Percentiles rank a stretch among this genome's conserved stretches.
Conservation (phyloP, 2,329 filamentous ascomycete genomes). For the Paraphoma chrysanthemicola region DNA sequence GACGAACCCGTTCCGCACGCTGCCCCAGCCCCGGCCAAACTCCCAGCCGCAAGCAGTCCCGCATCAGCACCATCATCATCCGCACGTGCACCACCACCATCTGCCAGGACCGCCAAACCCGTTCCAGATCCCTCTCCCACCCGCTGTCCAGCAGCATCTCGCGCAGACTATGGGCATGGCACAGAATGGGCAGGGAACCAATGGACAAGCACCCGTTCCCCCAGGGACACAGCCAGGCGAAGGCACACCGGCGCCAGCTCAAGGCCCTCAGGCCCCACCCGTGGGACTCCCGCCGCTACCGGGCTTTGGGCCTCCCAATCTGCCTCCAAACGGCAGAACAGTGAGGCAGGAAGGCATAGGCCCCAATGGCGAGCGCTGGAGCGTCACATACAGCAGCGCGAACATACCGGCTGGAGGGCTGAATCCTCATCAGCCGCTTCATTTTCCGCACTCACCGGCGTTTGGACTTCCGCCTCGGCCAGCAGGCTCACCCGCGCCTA, state of each 20-base stretch:
- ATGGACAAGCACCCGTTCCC: conserved; percentile 8
- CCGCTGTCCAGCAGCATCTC: conserved; percentile 31
- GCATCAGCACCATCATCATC: conserved; percentile 18
- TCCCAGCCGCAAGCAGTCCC: conserved; percentile 34
- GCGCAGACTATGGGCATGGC: conserved; percentile 31
- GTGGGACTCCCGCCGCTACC: conserved; percentile 5
- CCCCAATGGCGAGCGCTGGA: conserved; percentile 61
- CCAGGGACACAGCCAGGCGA: conserved; percentile 6
- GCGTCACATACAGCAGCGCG: conserved; percentile 59
- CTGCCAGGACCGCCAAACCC: conserved; percentile 16
- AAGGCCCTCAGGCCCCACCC: conserved; percentile 10
- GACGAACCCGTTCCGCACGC: conserved; percentile 41
- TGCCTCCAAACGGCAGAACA: conserved; percentile 44
- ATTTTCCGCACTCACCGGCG: conserved; percentile 27
- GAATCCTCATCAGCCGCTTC: conserved; percentile 18
- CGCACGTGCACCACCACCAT: conserved; percentile 26
- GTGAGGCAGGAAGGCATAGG: conserved; percentile 59
- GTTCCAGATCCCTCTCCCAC: conserved; percentile 25
- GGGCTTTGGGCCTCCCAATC: conserved; percentile 6
- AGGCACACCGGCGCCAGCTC: conserved; percentile 11
- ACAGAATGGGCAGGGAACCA: conserved; percentile 16
- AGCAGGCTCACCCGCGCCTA: conserved; percentile 15
- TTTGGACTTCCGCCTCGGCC: conserved; percentile 26
- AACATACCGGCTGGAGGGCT: conserved; percentile 24
- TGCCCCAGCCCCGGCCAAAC: conserved; percentile 34